Evolutionary conservation across 352 stramenopile genomes (phyloP).

Genomic region (Peronospora farinosa): DNA sequence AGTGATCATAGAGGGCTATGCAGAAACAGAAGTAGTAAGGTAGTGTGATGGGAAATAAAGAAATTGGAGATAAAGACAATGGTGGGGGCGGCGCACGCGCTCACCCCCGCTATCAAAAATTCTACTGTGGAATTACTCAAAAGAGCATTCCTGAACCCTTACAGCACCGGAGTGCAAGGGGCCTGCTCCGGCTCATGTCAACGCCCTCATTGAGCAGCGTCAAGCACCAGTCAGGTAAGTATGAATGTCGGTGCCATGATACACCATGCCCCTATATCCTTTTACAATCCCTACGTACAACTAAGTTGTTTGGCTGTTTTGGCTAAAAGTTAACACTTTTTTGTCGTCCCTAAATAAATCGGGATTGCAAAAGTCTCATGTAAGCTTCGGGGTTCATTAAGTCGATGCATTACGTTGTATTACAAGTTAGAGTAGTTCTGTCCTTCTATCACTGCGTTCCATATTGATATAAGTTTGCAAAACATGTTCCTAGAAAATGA

Average conservation of each 20-base stretch:
- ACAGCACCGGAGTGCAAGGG: constrained; percentile 83
- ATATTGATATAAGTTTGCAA: not conserved
- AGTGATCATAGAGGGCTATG: too few species aligned
- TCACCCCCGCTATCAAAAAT: constrained; percentile 76
- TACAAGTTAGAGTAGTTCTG: not conserved
- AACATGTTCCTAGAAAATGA: not conserved
- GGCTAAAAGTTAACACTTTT: too few species aligned
- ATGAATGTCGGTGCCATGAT: too few species aligned
- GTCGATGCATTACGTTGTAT: too few species aligned
- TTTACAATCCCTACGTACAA: not conserved
- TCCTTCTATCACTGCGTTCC: not conserved
- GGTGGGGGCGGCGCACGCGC: constrained; percentile 60
- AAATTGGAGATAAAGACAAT: too few species aligned
- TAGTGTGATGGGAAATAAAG: too few species aligned
- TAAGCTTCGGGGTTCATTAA: too few species aligned
- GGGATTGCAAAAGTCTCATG: too few species aligned
- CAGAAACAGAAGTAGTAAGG: too few species aligned
- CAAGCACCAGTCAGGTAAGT: constrained; percentile 85
- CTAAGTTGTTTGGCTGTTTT: too few species aligned
- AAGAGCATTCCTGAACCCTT: constrained; percentile 82
- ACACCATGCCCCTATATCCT: not conserved
- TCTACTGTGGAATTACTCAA: constrained; percentile 77
- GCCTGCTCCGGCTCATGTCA: constrained; percentile 85
- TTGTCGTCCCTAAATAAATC: too few species aligned
- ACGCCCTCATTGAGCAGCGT: constrained; percentile 72